Base-by-base conservation (phyloP, 192 early-diverging fungal species). In the Coemansia sp. region DNA sequence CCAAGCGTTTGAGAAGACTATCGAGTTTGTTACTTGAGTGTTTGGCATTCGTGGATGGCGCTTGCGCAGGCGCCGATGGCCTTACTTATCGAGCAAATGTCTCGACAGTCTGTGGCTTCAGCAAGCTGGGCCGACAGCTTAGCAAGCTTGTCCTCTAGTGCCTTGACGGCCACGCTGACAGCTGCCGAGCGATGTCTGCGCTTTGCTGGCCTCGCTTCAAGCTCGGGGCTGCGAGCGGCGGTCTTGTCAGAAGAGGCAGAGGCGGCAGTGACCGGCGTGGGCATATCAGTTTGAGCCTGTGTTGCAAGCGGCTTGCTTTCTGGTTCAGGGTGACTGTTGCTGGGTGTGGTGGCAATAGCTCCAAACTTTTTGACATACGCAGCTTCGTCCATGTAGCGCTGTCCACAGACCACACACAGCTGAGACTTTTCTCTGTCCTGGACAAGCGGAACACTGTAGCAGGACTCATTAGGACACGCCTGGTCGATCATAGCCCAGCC, bases 401-500 rank as follows among this genome's bases (percentile, higher is more conserved):
- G 71, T 15, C 44, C 62, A 61, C 80, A 81, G 31, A 76, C 68
- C 31, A 81, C 80, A 29, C 80, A 81, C 57, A 71, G 43, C 69
- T 81, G 80, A 20, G 74, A n/a, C 49, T 68, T 63, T 15, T 74
- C 69, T 20, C 57, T 70, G 64, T 77, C 69, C 46, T 76, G 65
- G 4, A 82, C 72, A 27, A 82, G 66, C 44, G 80, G 80, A 8
- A 83, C 76, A 16, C 18, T 64, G 40, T 68, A 64, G 64, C 81
- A 83, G 15, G 31, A 34, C 15, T 66, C 66, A 27, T 73, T 75
- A 5, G 81, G 73, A 36, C 81, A 83, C 46, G 65, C 34, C 40
- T 63, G 68, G 22, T 79, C 81, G 29, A 83, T 65, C 76, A 83
- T 70, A 11, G 69, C 65, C 81, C 81, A 83, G 18, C 81, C 81